phyloP scores from a whole-genome alignment of 2,329 filamentous ascomycete genomes.

The Trichophaea hybrida region DNA sequence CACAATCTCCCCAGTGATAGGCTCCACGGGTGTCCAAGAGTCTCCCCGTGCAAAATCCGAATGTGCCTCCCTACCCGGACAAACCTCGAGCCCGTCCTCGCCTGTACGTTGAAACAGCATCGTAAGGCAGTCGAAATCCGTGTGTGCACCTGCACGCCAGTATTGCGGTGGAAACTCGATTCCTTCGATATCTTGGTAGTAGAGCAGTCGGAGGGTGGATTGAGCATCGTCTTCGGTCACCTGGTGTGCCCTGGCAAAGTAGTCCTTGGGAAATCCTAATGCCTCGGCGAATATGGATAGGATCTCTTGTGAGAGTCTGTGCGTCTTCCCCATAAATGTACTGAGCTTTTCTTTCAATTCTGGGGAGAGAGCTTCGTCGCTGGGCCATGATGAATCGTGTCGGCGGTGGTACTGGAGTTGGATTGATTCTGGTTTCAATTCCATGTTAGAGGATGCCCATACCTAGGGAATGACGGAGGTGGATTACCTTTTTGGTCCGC shows the following conservation, averaged over 20 bases:
- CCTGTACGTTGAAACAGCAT: conserved; percentile 48
- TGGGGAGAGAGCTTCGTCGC: conserved; percentile 34
- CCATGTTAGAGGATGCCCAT: too few relatives aligned
- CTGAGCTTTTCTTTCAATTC: conserved; percentile 37
- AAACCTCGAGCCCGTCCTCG: conserved; percentile 49
- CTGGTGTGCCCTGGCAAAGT: conserved; percentile 43
- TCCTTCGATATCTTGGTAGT: conserved; percentile 38
- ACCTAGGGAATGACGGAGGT: not conserved
- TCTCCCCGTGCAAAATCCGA: conserved; percentile 47
- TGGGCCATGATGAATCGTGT: conserved; percentile 41
- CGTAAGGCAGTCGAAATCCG: conserved; percentile 49
- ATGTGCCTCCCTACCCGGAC: conserved; percentile 46
- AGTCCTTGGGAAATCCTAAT: conserved; percentile 42
- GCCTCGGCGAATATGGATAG: conserved; percentile 47
- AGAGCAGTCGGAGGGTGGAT: conserved; percentile 42
- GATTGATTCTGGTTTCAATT: conserved; percentile 38
- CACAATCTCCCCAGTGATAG: conserved; percentile 41
- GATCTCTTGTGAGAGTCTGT: conserved; percentile 41
- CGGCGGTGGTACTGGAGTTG: conserved; percentile 47
- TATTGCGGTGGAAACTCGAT: conserved; percentile 31
- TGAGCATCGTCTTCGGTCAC: conserved; percentile 38
- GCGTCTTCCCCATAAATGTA: conserved; percentile 42
- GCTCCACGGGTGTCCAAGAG: conserved; percentile 49
- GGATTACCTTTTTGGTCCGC: conserved; percentile 39
- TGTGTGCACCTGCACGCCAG: conserved; percentile 48